Evolutionary conservation across 2,329 filamentous ascomycete species (phyloP), one percentile per base, ranked within the genome.

Genomic region (Fulvia fulva): DNA sequence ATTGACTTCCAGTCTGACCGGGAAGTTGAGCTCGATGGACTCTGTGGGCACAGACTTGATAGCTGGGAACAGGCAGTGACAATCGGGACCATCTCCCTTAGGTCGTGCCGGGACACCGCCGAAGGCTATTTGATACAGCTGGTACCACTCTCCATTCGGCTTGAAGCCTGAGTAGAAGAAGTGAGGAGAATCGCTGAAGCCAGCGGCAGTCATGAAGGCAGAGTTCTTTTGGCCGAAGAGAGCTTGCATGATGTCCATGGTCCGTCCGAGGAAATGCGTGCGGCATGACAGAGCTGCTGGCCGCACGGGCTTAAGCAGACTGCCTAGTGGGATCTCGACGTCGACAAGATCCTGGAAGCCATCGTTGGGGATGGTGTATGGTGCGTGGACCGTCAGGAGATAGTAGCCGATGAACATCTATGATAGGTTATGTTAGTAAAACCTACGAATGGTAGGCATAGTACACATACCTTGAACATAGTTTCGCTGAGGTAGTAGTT

Each of bases 91-190:
- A 34, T 68, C 66, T 9, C 66, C 66, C 44, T 67, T 68, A 0
- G 66, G 66, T 45, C 66, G 49, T 8, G 66, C 66, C 1, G 66
- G 64, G 1, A 68, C 66, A 3, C 66, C 66, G 1, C 66, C 66
- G 47, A 67, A 68, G 4, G 66, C 66, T 37, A 68, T 68, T 53
- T 68, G 66, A 64, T 81, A 81, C 9, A 80, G 72, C 53, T 79
- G 76, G 34, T 67, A 68, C 67, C 71, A 80, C 23, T 78, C 76
- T 1, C 75, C 74, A 34, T 70, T 75, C 0, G 76, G 70, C 44
- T 62, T 74, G 63, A 79, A 80, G 0, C 70, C 74, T 1, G 65
- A 65, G 53, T 68, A 68, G 64, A 68, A 68, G 56, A 68, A 68
- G 56, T 68, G 66, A 22, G 66, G 66, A 16, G 57, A 63, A 37